Conservation (phyloP, 441 rosid genomes). For the Populus hybrid region DNA sequence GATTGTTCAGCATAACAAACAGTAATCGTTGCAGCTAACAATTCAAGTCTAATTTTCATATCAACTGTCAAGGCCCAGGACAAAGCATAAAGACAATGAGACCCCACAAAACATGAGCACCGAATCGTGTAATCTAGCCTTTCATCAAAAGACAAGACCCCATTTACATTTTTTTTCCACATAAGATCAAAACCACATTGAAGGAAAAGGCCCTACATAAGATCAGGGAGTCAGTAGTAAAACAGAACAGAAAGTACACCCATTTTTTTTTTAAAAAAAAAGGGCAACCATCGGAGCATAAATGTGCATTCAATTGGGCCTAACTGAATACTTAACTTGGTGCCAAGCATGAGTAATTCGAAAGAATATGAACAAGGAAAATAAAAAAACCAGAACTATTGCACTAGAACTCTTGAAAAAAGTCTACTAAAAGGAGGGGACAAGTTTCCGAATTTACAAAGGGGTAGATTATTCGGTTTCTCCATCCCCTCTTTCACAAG, state of each 20-base stretch:
- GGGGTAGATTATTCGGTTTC: slow-evolving; percentile 32
- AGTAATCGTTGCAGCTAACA: not conserved
- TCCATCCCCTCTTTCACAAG: slow-evolving; percentile 22
- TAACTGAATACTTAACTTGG: not conserved
- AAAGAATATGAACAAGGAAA: slow-evolving; percentile 18
- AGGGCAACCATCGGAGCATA: not conserved
- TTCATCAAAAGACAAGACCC: slow-evolving; percentile 1
- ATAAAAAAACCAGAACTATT: not conserved
- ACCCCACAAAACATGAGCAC: slow-evolving; percentile 16
- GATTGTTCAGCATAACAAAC: not conserved
- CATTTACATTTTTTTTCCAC: not conserved
- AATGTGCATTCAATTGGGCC: not conserved
- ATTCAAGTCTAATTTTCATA: not conserved
- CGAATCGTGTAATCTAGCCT: slow-evolving; percentile 8
- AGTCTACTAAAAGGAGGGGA: slow-evolving; percentile 21
- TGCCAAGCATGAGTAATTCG: not conserved
- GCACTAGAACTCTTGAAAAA: slow-evolving; percentile 11
- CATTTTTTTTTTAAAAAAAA: not conserved
- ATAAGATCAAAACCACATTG: not conserved
- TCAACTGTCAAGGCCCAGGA: not conserved
- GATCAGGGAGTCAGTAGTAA: slow-evolving; percentile 3
- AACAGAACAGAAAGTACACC: not conserved
- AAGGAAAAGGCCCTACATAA: slow-evolving; percentile 27
- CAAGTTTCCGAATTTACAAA: slow-evolving; percentile 42
- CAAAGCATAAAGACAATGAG: not conserved